phyloP scores from a whole-genome alignment of 306 rosid species.

The Vigna radiata region DNA sequence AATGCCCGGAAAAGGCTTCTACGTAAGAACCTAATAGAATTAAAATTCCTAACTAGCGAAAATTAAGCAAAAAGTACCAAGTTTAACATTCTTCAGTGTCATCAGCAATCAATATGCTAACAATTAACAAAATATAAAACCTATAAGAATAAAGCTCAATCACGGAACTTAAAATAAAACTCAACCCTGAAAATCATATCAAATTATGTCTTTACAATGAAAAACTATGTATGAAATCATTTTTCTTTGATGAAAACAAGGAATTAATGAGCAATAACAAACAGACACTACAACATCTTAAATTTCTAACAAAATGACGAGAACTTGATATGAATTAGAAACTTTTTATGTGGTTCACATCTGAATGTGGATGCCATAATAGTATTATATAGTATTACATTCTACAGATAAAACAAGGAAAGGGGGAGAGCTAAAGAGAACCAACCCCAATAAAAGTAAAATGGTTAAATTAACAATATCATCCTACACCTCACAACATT shows the following conservation, averaged over 20 bases:
- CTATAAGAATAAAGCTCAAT: conserved; percentile 5
- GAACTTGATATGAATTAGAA: conserved; percentile 15
- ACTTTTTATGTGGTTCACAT: not conserved
- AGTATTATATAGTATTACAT: not conserved
- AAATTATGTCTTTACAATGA: conserved; percentile 4
- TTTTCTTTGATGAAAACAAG: conserved; percentile 19
- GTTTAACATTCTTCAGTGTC: conserved; percentile 24
- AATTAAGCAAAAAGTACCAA: conserved; percentile 32
- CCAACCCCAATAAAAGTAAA: not conserved
- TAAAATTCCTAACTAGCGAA: conserved; percentile 11
- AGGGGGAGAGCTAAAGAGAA: not conserved
- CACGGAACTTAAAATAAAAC: not conserved
- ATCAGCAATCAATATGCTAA: conserved; percentile 30
- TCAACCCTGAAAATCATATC: not conserved
- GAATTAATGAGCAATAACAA: conserved; percentile 13
- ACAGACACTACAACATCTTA: conserved; percentile 13
- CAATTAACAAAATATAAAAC: conserved; percentile 21
- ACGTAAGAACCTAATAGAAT: conserved; percentile 23
- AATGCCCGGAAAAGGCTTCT: conserved; percentile 35
- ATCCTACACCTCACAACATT: not conserved
- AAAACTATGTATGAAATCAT: not conserved
- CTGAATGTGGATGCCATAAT: not conserved
- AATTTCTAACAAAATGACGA: not conserved
- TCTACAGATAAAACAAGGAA: conserved; percentile 2
- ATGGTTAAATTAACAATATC: conserved; percentile 1